Evolutionary conservation across 108 stramenopile species (phyloP), one percentile per base, ranked within the genome.

Genomic region (Fragilaria crotonensis): DNA sequence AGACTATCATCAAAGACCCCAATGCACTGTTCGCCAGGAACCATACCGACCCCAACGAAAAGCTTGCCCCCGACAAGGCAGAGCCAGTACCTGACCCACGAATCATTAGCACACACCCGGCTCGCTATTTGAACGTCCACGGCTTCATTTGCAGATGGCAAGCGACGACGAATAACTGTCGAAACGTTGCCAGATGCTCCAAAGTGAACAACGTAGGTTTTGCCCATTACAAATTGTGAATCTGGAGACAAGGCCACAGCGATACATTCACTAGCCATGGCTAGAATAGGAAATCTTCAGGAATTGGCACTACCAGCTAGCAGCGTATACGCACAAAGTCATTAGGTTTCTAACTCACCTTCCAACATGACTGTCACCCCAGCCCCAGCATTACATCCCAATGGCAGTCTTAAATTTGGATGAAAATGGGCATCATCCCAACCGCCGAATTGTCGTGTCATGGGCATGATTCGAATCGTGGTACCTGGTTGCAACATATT

Each of bases 121-220:
- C 54, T 59, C 27, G 79, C 77, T 18, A 64, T 57, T 20, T 67
- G 52, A 14, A 64, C 55, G 45, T 79, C 78, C 2, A 79, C 60
- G 14, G 71, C 67, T 29, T 79, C 75, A 14, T 25, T 63, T 49
- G 46, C 67, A 63, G 72, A 73, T 29, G 62, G 48, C n/a, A 50
- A 20, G 18, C 66, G 66, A 18, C 77, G 54, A 23, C 78, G 71
- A 25, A 79, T 25, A 18, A 79, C 78, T 25, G 78, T 76, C 28
- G 63, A 62, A 1, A 76, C 28, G 46, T 59, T 84, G 0, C 79
- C 79, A 30, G 70, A 58, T 48, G 77, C 77, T 21, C 83, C 83
- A 57, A 84, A 73, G 47, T 75, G 73, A 0, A 80, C 71, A 3
- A 78, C 79, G 53, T 81, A 80, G 18, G 77, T 80, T 48, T 75